These are phyloP conservation scores for Pseudogymnoascus sp. DNA, from an alignment of 2,329 filamentous ascomycete genomes.

Conservation along the genomic window DNA sequence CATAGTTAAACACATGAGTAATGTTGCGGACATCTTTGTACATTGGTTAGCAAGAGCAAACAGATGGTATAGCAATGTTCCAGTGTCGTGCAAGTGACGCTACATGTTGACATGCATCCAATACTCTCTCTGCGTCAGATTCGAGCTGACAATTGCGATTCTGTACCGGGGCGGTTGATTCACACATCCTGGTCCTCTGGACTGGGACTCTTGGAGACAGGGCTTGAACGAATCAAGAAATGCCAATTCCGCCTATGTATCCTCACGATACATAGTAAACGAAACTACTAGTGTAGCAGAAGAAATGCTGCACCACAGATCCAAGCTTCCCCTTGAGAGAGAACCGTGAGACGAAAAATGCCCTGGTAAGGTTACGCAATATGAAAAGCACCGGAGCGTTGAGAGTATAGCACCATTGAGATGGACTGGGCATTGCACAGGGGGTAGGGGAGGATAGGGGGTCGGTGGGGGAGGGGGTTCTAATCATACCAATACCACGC, in stretches of 20 bases:
- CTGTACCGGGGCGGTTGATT: conserved; percentile 43
- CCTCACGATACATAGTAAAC: conserved; percentile 56
- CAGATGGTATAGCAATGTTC: conserved; percentile 52
- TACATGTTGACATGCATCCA: conserved; percentile 28
- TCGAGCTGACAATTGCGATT: conserved; percentile 32
- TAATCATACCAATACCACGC: conserved; percentile 99
- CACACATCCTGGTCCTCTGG: conserved; percentile 51
- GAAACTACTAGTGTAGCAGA: conserved; percentile 68
- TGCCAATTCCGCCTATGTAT: conserved; percentile 74
- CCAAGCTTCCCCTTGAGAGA: conserved; percentile 79
- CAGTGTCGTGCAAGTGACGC: conserved; percentile 39
- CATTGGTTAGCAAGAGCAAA: conserved; percentile 71
- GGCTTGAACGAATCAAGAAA: conserved; percentile 73
- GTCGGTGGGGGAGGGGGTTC: conserved; percentile 42
- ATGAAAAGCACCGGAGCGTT: conserved; percentile 78
- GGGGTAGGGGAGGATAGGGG: conserved; percentile 21
- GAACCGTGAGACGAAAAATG: conserved; percentile 78
- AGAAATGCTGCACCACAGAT: conserved; percentile 61
- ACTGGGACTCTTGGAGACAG: conserved; percentile 59
- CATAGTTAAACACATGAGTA: conserved; percentile 99
- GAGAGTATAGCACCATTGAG: conserved; percentile 78
- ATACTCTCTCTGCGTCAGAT: conserved; percentile 33
- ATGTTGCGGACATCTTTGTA: conserved; percentile 99
- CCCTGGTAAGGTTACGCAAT: conserved; percentile 89
- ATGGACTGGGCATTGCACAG: conserved; percentile 48